Percentiles rank a stretch among this genome's conserved stretches.
Evolutionary conservation across 2,329 filamentous ascomycete genomes (phyloP).

Genomic region (Pleoardoris graminearum): DNA sequence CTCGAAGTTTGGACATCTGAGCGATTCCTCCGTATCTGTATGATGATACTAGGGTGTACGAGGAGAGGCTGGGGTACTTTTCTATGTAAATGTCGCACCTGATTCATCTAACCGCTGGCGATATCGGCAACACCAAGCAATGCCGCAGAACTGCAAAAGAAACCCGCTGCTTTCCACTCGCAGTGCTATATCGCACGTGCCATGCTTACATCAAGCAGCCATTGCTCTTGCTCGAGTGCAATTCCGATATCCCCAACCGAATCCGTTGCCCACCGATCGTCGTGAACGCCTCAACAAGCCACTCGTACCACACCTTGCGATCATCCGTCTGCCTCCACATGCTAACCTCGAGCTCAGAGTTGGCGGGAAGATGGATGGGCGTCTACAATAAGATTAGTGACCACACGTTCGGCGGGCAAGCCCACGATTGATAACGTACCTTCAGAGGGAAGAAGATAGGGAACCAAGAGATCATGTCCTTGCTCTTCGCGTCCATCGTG

Average conservation of each 20-base stretch:
- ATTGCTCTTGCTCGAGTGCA: conserved; percentile 45
- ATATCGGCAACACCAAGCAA: too few species aligned
- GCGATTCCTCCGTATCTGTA: too few species aligned
- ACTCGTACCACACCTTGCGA: conserved; percentile 97
- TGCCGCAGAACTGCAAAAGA: neutral
- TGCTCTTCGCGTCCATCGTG: conserved; percentile 88
- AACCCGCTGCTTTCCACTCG: neutral
- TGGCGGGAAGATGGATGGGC: conserved; percentile 82
- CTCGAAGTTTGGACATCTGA: too few species aligned
- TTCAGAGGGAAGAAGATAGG: conserved; percentile 97
- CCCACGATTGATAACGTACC: conserved; percentile 55
- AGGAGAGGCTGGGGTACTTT: neutral
- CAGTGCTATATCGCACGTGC: neutral
- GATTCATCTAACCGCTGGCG: neutral
- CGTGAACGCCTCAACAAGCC: conserved; percentile 84
- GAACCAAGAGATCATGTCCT: conserved; percentile 99
- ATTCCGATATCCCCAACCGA: conserved; percentile 60
- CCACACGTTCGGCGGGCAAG: neutral
- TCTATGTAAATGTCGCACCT: too few species aligned
- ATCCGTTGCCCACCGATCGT: conserved; percentile 65
- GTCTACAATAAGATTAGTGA: conserved; percentile 58
- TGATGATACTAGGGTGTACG: too few species aligned
- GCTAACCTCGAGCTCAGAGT: conserved; percentile 82
- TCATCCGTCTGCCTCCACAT: conserved; percentile 98
- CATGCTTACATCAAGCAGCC: conserved; percentile 45